Evolutionary conservation across 768 basidiomycete genomes (phyloP).

Genomic region (Omphalotus guepiniiformis): DNA sequence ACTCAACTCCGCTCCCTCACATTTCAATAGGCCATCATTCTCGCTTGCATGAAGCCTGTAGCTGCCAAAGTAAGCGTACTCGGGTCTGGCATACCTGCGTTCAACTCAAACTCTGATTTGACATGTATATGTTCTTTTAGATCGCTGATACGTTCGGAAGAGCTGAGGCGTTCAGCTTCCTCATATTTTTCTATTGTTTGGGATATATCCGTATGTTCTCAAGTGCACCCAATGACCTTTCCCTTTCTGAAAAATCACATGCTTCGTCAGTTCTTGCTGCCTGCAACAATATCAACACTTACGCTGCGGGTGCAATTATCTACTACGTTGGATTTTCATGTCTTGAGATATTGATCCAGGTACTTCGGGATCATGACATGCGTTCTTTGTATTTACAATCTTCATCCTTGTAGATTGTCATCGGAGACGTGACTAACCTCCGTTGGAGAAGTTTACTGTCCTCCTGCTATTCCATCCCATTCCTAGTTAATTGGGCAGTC

Average conservation of each 20-base stretch:
- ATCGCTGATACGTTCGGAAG: conserved; percentile 2
- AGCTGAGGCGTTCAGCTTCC: conserved; percentile 14
- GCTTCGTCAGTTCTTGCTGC: conserved; percentile 32
- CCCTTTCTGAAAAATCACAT: conserved; percentile 15
- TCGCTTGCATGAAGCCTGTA: conserved; percentile 37
- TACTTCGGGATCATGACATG: conserved; percentile 16
- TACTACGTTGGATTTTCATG: conserved; percentile 42
- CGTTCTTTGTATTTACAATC: conserved; percentile 39
- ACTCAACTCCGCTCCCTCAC: neutral
- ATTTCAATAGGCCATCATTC: conserved; percentile 8
- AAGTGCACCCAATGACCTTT: neutral
- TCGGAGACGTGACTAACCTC: conserved; percentile 35
- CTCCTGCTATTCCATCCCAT: conserved; percentile 34
- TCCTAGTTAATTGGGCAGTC: conserved; percentile 41
- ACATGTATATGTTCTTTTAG: conserved; percentile 23
- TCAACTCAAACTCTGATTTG: too few relatives aligned
- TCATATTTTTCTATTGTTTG: conserved; percentile 39
- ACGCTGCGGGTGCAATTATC: conserved; percentile 35
- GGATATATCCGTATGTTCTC: conserved; percentile 16
- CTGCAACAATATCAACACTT: conserved; percentile 21
- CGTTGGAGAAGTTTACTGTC: conserved; percentile 34
- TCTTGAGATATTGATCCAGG: conserved; percentile 29
- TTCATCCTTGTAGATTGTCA: conserved; percentile 38
- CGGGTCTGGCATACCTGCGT: conserved; percentile 44
- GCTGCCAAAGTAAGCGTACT: conserved; percentile 52